phyloP scores from a whole-genome alignment of 2,329 filamentous ascomycete genomes.

The Zasmidium angulare region DNA sequence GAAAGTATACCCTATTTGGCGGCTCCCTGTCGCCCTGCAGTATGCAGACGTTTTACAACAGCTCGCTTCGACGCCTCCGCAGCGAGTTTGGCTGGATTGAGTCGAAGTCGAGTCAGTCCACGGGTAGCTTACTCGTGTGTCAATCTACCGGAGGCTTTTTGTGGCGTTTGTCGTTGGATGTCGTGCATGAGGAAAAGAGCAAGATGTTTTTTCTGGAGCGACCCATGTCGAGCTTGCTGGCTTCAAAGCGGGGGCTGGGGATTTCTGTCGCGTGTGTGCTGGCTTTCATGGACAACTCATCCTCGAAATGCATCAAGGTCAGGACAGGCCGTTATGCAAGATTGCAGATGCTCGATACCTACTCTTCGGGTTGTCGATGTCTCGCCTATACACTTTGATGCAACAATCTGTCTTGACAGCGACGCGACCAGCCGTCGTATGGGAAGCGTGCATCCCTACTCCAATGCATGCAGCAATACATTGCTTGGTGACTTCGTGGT shows the following conservation, averaged over 20 bases:
- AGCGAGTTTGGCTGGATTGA: neutral
- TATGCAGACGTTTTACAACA: neutral
- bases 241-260: neutral
- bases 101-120: neutral
- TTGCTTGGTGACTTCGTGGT: neutral
- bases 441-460: neutral
- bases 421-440: no score
- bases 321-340: neutral
- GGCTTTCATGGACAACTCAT: neutral
- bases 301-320: neutral
- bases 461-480: neutral
- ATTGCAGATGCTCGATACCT: neutral
- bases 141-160: neutral
- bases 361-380: neutral
- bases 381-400: neutral
- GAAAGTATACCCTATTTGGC: neutral
- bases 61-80: neutral
- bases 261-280: neutral
- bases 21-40: slow-evolving; percentile 1
- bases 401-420: no score
- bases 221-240: neutral
- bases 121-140: neutral
- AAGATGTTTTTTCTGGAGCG: neutral
- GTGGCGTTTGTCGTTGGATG: neutral
- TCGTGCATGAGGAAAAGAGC: neutral